phyloP scores from a whole-genome alignment of 371 early-diverging fungal species.

The Lichtheimia ornata region DNA sequence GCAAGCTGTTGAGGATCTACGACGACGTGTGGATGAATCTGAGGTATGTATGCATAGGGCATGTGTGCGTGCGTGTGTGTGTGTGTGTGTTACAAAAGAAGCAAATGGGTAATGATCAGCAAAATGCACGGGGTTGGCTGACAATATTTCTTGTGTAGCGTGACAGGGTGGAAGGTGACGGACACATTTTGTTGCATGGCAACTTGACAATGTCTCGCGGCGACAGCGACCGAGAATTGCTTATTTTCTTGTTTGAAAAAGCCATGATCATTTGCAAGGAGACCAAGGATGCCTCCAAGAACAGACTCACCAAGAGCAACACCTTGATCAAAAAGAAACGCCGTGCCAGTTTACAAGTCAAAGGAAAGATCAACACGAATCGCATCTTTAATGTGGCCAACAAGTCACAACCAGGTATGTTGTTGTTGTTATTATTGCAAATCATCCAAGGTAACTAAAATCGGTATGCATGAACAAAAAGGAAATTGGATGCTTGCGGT shows the following conservation, averaged over 20 bases:
- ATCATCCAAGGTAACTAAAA: constrained; percentile 5
- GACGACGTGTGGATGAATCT: constrained; percentile 64
- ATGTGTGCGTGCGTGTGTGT: too few species aligned
- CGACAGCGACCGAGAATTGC: constrained; percentile 77
- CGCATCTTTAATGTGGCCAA: constrained; percentile 23
- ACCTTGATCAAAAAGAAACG: constrained; percentile 39
- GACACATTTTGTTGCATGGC: constrained; percentile 82
- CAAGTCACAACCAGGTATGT: constrained; percentile 23
- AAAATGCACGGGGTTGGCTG: too few species aligned
- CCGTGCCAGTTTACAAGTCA: constrained; percentile 67
- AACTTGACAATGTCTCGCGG: constrained; percentile 76
- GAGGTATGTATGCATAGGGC: constrained; percentile 16
- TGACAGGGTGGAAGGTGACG: constrained; percentile 61
- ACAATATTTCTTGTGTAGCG: constrained; percentile 7
- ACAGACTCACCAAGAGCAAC: constrained; percentile 44
- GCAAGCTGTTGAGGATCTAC: constrained; percentile 71
- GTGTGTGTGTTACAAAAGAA: too few species aligned
- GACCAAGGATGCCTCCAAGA: constrained; percentile 47
- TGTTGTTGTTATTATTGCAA: background rate
- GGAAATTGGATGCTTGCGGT: constrained; percentile 64
- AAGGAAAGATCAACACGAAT: constrained; percentile 69
- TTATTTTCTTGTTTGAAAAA: constrained; percentile 86
- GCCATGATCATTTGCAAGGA: constrained; percentile 89
- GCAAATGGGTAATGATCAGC: too few species aligned
- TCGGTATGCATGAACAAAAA: constrained; percentile 13